A percentile compares a stretch with the other conserved stretches of the same genome.
Evolutionary conservation across 176 grass and related monocot species (phyloP).

Genomic region (Oropetium thomaeum): DNA sequence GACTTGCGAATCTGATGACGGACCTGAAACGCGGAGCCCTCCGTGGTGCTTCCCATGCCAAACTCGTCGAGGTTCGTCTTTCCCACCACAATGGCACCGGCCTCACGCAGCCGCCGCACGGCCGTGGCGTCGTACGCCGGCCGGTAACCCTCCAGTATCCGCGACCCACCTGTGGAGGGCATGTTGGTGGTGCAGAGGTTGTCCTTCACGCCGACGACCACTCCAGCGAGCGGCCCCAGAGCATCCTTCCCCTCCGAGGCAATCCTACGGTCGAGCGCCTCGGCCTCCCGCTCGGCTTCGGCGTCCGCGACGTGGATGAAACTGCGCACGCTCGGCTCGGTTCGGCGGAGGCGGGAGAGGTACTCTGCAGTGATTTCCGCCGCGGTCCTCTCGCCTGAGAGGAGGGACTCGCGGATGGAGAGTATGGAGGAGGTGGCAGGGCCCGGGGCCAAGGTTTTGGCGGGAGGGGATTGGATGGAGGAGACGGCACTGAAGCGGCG

Average conservation of each 20-base stretch:
- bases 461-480: slow-evolving; percentile 44
- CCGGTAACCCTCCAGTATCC: slow-evolving; percentile 77
- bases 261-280: slow-evolving; percentile 61
- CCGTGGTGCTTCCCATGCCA: slow-evolving; percentile 96
- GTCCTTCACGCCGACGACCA: slow-evolving; percentile 85
- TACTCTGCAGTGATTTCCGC: slow-evolving; percentile 67
- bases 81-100: slow-evolving; percentile 73
- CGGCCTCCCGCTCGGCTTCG: slow-evolving; percentile 61
- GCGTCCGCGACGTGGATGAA: slow-evolving; percentile 81
- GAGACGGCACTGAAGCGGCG: slow-evolving; percentile 42
- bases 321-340: slow-evolving; percentile 76
- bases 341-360: slow-evolving; percentile 76
- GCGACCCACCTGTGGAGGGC: slow-evolving; percentile 89
- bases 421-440: slow-evolving; percentile 37
- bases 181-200: slow-evolving; percentile 84
- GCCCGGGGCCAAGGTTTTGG: slow-evolving; percentile 37
- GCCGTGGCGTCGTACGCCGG: slow-evolving; percentile 90
- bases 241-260: slow-evolving; percentile 48
- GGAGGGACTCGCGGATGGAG: slow-evolving; percentile 75
- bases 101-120: slow-evolving; percentile 64
- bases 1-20: not conserved
- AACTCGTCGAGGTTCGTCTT: slow-evolving; percentile 97
- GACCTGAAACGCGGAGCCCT: slow-evolving; percentile 89
- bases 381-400: slow-evolving; percentile 60
- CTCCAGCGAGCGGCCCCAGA: slow-evolving; percentile 70